Base-by-base conservation (phyloP, 495 filamentous ascomycete species). In the Aspergillus sclerotioniger region DNA sequence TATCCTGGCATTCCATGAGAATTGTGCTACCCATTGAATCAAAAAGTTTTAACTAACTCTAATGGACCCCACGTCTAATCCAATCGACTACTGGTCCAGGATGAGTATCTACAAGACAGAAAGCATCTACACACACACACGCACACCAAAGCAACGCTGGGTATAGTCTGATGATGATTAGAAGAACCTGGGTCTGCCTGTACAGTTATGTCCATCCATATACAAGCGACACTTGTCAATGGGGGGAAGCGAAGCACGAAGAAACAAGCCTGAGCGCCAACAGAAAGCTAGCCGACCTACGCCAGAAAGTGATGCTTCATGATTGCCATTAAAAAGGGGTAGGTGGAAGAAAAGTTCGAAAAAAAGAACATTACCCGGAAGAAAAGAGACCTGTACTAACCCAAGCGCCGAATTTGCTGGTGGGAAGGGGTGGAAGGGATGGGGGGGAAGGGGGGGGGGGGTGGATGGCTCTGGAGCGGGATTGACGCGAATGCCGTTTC, bases 221-320 rank as follows among this genome's bases (percentile, higher is more conserved):
- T 41, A 41, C 37, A 41, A 41, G 37, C 37, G n/a, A 15, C 37
- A 41, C 9, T n/a, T 41, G 13, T 41, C 37, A 41, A 41, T 15
- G 10, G 37, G 13, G 37, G 37, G 13, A 37, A 37, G 33, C 3
- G 33, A 37, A 37, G 33, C 35, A 59, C 13, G 37, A 41, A 41
- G 37, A 41, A n/a, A 15, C 13, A 6, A 13, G 12, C 13, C 37
- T 15, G 12, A 41, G 37, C 37, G 37, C 37, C 37, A 41, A 41
- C 33, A 10, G 33, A 37, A 37, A 9, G n/a, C 21, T 17, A 48
- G 15, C 51, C 41, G 20, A 33, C 55, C 49, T 55, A 58, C 58
- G 56, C 60, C 57, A 37, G 50, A 58, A 58, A 56, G 31, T 44
- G 13, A 63, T 66, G 56, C 53, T 49, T 62, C 52, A 51, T 54